A percentile compares a stretch with the other conserved stretches of the same genome.
Evolutionary conservation across 2,329 filamentous ascomycete species (phyloP).

Genomic region (Fusarium keratoplasticum): DNA sequence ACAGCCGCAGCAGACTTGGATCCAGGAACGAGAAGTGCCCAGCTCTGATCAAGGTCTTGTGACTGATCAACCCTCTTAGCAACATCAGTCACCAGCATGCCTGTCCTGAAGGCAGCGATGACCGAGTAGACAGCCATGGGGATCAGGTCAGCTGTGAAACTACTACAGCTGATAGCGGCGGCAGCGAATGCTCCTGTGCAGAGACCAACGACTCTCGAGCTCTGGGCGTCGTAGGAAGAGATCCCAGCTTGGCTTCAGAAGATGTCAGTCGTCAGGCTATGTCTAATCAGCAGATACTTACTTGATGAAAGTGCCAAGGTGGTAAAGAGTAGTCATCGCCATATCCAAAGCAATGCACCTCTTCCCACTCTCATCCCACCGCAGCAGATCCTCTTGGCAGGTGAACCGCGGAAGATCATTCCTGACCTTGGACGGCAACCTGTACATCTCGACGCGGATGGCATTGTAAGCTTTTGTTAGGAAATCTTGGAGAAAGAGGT

Average conservation of each 20-base stretch:
- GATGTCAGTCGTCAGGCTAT: fast-evolving
- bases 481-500: conserved; percentile 37
- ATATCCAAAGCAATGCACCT: conserved; percentile 37
- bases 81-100: conserved; percentile 28
- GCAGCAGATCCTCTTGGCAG: conserved; percentile 31
- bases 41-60: conserved; percentile 23
- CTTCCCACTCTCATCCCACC: conserved; percentile 30
- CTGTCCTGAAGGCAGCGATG: conserved; percentile 29
- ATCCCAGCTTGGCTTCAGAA: conserved; percentile 10
- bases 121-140: conserved; percentile 28
- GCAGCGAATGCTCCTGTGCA: conserved; percentile 38
- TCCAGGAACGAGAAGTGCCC: conserved; percentile 33
- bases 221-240: conserved; percentile 31
- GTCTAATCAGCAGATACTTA: fast-evolving
- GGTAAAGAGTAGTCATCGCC: conserved; percentile 37
- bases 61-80: conserved; percentile 13
- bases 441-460: conserved; percentile 29
- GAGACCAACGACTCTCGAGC: conserved; percentile 30
- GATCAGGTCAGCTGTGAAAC: conserved; percentile 32
- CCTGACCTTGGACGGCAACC: conserved; percentile 19
- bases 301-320: conserved; percentile 36
- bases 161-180: conserved; percentile 35
- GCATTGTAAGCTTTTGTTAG: conserved; percentile 31
- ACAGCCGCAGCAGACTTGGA: conserved; percentile 6
- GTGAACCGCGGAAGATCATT: conserved; percentile 35